Percentiles rank a stretch among this genome's conserved stretches.
phyloP scores from a whole-genome alignment of 2,329 filamentous ascomycete species.

The Xylariaceae sp. region DNA sequence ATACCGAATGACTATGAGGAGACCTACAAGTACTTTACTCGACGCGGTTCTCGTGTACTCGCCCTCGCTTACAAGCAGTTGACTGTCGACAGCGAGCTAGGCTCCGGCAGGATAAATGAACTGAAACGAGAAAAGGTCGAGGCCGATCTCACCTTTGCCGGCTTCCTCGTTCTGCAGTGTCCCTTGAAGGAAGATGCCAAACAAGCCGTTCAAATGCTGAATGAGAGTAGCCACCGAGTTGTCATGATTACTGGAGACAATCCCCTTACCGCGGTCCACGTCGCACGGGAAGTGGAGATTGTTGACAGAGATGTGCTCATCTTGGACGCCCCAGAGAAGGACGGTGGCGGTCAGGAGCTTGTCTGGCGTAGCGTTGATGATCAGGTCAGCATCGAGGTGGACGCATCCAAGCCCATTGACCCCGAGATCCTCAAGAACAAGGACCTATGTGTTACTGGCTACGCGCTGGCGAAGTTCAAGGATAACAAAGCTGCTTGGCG shows the following conservation, averaged over 20 bases:
- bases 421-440: slow-evolving; percentile 74
- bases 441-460: slow-evolving; percentile 93
- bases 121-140: slow-evolving; percentile 92
- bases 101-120: slow-evolving; percentile 82
- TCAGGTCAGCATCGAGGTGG: slow-evolving; percentile 76
- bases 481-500: slow-evolving; percentile 65
- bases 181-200: slow-evolving; percentile 95
- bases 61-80: slow-evolving; percentile 93
- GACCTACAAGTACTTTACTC: slow-evolving; percentile 96
- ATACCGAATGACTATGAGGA: slow-evolving; percentile 89
- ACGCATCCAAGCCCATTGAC: slow-evolving; percentile 76
- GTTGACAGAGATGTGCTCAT: slow-evolving; percentile 94
- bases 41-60: slow-evolving; percentile 89
- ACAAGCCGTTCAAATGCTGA: slow-evolving; percentile 91
- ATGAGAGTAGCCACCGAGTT: slow-evolving; percentile 96
- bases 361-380: slow-evolving; percentile 96
- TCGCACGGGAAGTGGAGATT: slow-evolving; percentile 93
- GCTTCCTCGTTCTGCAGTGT: slow-evolving; percentile 91
- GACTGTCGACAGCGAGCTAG: slow-evolving; percentile 72
- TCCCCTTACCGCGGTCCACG: slow-evolving; percentile 90
- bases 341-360: slow-evolving; percentile 70
- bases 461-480: slow-evolving; percentile 85
- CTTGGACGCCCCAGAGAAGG: slow-evolving; percentile 88
- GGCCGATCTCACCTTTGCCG: slow-evolving; percentile 77
- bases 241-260: slow-evolving; percentile 99